Conservation (phyloP, 2,329 filamentous ascomycete genomes). For the Bipolaris oryzae region DNA sequence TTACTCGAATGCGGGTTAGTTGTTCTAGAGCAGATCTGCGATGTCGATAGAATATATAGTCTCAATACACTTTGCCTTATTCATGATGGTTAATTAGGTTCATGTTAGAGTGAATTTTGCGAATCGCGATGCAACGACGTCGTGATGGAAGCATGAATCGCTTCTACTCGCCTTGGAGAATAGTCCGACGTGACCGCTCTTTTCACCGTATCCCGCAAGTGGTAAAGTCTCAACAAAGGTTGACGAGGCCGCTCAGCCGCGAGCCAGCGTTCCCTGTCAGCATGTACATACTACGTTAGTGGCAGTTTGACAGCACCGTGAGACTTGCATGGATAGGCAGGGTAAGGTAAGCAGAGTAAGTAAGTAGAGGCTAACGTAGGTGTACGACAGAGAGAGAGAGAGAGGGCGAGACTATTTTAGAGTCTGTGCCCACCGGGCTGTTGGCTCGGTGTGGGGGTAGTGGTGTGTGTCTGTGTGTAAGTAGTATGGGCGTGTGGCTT, state of each 20-base stretch:
- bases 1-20: neutral
- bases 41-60: conserved; percentile 9
- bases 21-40: neutral
- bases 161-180: neutral
- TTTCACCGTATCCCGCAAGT: conserved; percentile 15
- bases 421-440: neutral
- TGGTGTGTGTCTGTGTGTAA: neutral
- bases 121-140: neutral
- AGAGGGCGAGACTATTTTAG: neutral
- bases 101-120: neutral
- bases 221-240: conserved; percentile 8
- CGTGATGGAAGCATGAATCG: neutral
- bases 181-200: conserved; percentile 20
- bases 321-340: conserved; percentile 6
- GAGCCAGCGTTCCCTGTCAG: conserved; percentile 11
- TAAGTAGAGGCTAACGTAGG: neutral
- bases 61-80: neutral
- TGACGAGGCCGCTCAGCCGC: conserved; percentile 1
- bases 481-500: neutral
- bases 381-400: neutral
- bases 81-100: neutral
- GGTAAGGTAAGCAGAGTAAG: no score
- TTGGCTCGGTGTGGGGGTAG: neutral
- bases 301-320: conserved; percentile 11
- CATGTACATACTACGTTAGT: neutral